These are phyloP conservation scores for Ceratobasidium sp. DNA, from an alignment of 1,284 basidiomycete species.

Conservation along the genomic window DNA sequence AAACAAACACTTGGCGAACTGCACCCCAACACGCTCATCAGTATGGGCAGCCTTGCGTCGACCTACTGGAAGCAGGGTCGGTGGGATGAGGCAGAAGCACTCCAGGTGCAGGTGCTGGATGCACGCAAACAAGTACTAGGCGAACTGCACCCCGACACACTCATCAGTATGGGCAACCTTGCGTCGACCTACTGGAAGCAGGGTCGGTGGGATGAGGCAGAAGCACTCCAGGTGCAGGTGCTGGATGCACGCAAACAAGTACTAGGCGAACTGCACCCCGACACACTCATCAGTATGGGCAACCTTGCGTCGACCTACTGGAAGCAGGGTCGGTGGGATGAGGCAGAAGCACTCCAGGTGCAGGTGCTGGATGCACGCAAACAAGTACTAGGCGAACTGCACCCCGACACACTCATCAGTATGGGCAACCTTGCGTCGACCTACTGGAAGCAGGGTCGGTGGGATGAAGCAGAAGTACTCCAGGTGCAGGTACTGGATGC, in stretches of 20 bases:
- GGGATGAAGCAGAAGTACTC: too few species aligned
- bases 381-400: conserved; percentile 1
- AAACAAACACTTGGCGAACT: too few species aligned
- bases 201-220: background rate
- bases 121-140: background rate
- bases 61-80: too few species aligned
- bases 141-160: background rate
- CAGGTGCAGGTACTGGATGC: too few species aligned
- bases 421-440: too few species aligned
- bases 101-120: background rate
- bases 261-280: too few species aligned
- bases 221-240: too few species aligned
- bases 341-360: too few species aligned
- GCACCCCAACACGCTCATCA: background rate
- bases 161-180: background rate
- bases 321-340: too few species aligned
- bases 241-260: background rate
- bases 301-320: background rate
- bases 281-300: background rate
- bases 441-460: too few species aligned
- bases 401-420: background rate
- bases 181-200: background rate
- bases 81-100: too few species aligned
- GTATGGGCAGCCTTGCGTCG: background rate
- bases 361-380: background rate